Percentiles rank a stretch among this genome's conserved stretches.
Evolutionary conservation across 108 stramenopile genomes (phyloP).

Genomic region (Fragilariopsis cylindrus): DNA sequence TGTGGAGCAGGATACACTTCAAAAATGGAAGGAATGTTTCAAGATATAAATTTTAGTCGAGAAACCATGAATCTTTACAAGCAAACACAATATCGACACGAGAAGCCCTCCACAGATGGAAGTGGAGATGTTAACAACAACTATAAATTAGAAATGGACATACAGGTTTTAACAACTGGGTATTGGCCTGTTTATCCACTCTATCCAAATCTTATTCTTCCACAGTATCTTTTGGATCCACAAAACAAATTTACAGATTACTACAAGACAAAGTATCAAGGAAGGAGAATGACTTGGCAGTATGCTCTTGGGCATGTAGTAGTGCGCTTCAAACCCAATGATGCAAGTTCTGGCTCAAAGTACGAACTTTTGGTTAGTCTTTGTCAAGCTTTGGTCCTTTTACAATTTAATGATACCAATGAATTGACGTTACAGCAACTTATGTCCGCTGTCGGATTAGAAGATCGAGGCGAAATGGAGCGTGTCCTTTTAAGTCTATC

Average conservation of each 20-base stretch:
- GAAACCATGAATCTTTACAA: constrained; percentile 91
- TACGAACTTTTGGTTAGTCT: constrained; percentile 88
- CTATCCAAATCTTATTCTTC: constrained; percentile 67
- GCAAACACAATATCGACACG: constrained; percentile 35
- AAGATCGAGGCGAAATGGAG: constrained; percentile 86
- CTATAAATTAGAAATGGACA: constrained; percentile 75
- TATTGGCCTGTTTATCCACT: constrained; percentile 96
- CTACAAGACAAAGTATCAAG: constrained; percentile 92
- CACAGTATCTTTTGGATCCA: constrained; percentile 50
- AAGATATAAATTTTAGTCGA: constrained; percentile 93
- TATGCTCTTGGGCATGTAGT: constrained; percentile 86
- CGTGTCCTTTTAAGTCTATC: constrained; percentile 85
- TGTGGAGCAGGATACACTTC: constrained; percentile 97
- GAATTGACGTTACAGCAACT: constrained; percentile 71
- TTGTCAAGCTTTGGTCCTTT: constrained; percentile 91
- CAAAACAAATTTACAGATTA: constrained; percentile 71
- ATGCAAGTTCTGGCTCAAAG: constrained; percentile 41
- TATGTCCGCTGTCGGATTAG: constrained; percentile 77
- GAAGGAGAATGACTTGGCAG: constrained; percentile 96
- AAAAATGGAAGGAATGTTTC: constrained; percentile 99
- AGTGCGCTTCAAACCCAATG: constrained; percentile 49
- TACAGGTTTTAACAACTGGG: constrained; percentile 92
- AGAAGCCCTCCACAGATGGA: not conserved
- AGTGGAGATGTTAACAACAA: constrained; percentile 13
- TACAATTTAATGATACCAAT: constrained; percentile 77